Evolutionary conservation across 164 flowering plant genomes (phyloP).

Genomic region (Magnolia kwangsiensis): DNA sequence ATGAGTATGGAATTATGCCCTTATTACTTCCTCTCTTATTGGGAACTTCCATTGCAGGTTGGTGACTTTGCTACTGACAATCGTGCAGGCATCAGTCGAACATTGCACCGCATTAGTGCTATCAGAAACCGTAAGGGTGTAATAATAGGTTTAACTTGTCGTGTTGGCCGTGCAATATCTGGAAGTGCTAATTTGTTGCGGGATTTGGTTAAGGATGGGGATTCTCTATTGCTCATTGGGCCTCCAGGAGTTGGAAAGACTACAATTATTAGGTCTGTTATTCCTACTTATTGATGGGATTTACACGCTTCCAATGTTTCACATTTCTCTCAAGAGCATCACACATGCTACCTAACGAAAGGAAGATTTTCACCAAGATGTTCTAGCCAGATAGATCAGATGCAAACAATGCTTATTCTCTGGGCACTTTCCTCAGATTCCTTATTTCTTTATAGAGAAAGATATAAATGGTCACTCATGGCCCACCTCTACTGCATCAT

Average conservation of each 20-base stretch:
- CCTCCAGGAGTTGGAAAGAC: conserved; percentile 99
- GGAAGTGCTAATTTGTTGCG: conserved; percentile 82
- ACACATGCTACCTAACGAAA: too few species aligned
- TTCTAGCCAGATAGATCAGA: too few species aligned
- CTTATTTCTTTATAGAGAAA: too few species aligned
- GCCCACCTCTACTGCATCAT: too few species aligned
- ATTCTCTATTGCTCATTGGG: conserved; percentile 85
- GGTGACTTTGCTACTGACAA: conserved; percentile 93
- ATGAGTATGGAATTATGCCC: neutral
- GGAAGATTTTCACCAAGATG: too few species aligned
- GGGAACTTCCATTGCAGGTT: conserved; percentile 45
- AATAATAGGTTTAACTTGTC: conserved; percentile 90
- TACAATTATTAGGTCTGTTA: conserved; percentile 75
- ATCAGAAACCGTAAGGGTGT: conserved; percentile 76
- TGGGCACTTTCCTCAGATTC: too few species aligned
- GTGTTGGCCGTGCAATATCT: conserved; percentile 86
- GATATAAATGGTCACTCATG: too few species aligned
- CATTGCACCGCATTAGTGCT: conserved; percentile 91
- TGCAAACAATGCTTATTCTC: too few species aligned
- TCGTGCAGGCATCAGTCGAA: conserved; percentile 91
- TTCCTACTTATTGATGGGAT: neutral
- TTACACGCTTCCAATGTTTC: neutral
- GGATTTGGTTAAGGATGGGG: conserved; percentile 78
- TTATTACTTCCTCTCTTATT: conserved; percentile 7
- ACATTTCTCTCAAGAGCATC: neutral